Evolutionary conservation across 2,329 filamentous ascomycete genomes (phyloP).

Genomic region (Zasmidium cellare): DNA sequence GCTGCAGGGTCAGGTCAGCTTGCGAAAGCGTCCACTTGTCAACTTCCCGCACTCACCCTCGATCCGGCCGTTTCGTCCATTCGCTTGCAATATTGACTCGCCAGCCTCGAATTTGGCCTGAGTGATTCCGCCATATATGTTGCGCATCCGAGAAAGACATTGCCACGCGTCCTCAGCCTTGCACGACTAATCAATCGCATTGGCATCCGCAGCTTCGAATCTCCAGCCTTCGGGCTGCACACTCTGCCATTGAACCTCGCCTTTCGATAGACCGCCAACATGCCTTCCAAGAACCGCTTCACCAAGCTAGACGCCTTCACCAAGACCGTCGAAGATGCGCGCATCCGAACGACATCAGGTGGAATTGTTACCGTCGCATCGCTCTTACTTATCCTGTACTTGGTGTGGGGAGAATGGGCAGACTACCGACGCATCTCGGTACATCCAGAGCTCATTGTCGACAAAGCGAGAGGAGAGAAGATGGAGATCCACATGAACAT

Average conservation of each 20-base stretch:
- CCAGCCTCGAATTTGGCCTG: neutral
- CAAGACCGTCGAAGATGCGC: slow-evolving; percentile 89
- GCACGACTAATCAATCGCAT: neutral
- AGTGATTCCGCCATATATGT: neutral
- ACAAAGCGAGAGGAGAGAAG: slow-evolving; percentile 95
- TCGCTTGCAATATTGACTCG: neutral
- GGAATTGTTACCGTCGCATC: slow-evolving; percentile 93
- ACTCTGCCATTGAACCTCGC: slow-evolving; percentile 4
- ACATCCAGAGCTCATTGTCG: slow-evolving; percentile 89
- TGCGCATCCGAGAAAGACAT: neutral
- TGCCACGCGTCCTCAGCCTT: neutral
- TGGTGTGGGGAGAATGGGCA: slow-evolving; percentile 92
- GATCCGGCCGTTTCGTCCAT: neutral
- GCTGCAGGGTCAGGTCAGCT: too few relatives aligned
- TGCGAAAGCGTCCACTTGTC: too few relatives aligned
- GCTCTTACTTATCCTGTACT: slow-evolving; percentile 80
- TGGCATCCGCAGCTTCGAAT: neutral
- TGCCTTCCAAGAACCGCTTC: slow-evolving; percentile 91
- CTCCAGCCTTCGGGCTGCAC: slow-evolving; percentile 21
- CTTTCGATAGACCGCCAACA: slow-evolving; percentile 50
- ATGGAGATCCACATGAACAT: slow-evolving; percentile 99
- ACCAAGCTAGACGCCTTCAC: slow-evolving; percentile 97
- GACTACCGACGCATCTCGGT: slow-evolving; percentile 87
- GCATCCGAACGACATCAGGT: slow-evolving; percentile 91
- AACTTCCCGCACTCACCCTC: too few relatives aligned